Evolutionary conservation across 768 basidiomycete genomes (phyloP), one percentile per base, ranked within the genome.

Genomic region (Xerocomus spinulosus): DNA sequence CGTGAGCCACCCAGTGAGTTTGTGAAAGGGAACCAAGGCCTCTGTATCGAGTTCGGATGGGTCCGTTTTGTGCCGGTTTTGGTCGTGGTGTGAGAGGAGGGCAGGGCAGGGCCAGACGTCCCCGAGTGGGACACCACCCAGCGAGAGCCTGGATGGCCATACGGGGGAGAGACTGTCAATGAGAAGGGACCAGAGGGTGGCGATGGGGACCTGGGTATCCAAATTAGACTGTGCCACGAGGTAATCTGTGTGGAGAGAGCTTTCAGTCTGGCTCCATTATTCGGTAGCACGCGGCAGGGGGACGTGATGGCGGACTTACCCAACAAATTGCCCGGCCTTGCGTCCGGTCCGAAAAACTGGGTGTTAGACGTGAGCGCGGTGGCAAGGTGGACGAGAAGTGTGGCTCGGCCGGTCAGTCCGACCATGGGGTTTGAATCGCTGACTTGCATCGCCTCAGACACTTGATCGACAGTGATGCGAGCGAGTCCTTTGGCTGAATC

Each of bases 1-100:
- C 8, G 92, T 86, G 47, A 91, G 75, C 95, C 95, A 99, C 51
- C 87, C 86, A 0, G 90, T 92, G 40, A 99, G 76, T 66, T 99
- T 98, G 72, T 97, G 95, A 75, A 98, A 98, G 0, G 92, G 88
- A 7, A 98, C 91, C 25, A 91, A 73, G 44, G 82, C 76, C 44
- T 84, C 84, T 39, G 82, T 18, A 4, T 43, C 41, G 5, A n/a
- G 21, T 9, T 34, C 48, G 13, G 30, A 18, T n/a, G 18, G 45
- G 49, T 10, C 37, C 48, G 38, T 13, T n/a, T 28, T 5, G 26
- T 10, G 5, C 6, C 10, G 26, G 14, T 5, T 20, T 14, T 42
- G 41, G 29, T 15, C 28, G 10, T 14, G 41, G 21, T 58, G 59
- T n/a, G n/a, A n/a, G 52, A 80, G 69, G 50, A 84, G 72, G 0